phyloP scores from a whole-genome alignment of 176 grass and related monocot species.

The Typha latifolia region DNA sequence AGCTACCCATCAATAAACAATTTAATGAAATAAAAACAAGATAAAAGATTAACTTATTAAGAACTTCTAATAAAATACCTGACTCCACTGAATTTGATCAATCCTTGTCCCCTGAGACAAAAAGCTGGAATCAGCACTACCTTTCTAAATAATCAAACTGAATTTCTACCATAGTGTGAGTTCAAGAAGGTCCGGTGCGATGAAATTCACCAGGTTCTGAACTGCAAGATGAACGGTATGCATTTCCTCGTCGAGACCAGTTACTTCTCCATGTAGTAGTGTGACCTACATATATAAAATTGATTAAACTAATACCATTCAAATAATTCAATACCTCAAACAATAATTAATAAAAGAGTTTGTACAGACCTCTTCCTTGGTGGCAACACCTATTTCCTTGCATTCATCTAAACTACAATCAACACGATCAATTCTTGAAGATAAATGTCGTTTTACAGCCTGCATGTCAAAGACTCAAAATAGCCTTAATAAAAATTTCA shows the following conservation, averaged over 20 bases:
- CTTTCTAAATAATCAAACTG: conserved; percentile 1
- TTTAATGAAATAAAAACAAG: neutral
- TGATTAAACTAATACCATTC: too few relatives aligned
- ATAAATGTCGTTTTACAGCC: conserved; percentile 63
- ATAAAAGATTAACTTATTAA: neutral
- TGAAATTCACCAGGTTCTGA: too few relatives aligned
- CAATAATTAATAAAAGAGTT: neutral
- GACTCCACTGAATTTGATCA: conserved; percentile 52
- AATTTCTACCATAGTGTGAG: too few relatives aligned
- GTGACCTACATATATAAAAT: too few relatives aligned
- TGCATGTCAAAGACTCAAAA: neutral
- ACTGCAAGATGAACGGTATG: too few relatives aligned
- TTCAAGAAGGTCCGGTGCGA: too few relatives aligned
- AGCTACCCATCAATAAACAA: conserved; percentile 14
- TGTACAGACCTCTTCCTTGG: conserved; percentile 46
- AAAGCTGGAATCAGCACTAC: conserved; percentile 29
- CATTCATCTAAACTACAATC: conserved; percentile 74
- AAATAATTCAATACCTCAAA: too few relatives aligned
- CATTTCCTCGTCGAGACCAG: too few relatives aligned
- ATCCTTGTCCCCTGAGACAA: conserved; percentile 77
- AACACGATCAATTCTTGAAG: conserved; percentile 78
- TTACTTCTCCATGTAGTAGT: too few relatives aligned
- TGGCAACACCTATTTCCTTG: conserved; percentile 58
- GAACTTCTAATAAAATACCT: conserved; percentile 36
- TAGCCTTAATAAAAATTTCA: neutral